Base-by-base conservation (phyloP, 2,329 filamentous ascomycete genomes). In the Colletotrichum gloeosporioides region DNA sequence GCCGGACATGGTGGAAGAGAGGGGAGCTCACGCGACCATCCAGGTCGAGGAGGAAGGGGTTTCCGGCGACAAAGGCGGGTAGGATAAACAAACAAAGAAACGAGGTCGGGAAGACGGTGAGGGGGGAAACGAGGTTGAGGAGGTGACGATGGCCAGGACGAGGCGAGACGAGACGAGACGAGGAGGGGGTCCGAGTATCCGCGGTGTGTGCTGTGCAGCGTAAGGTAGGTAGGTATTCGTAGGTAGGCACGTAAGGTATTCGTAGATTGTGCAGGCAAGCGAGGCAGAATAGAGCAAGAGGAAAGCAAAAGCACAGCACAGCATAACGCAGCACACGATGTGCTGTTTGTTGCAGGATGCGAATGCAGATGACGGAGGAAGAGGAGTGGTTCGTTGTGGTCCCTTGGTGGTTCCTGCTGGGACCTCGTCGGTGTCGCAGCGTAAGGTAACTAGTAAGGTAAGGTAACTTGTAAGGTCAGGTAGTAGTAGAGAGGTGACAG, bases 1-100 rank as follows among this genome's bases (percentile, higher is more conserved):
- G 85, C 91, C 91, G 81, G 95, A 94, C 95, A 98, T 98, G 85
- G 81, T 77, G 76, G 55, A 74, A n/a, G 69, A 76, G 76, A 36
- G n/a, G 76, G 29, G 59, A 18, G 29, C 32, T 65, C 73, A 78
- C 44, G 75, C 71, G 71, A 59, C 59, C 77, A 78, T 78, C 64
- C 72, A 76, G 31, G 44, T 53, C 44, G 44, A 22, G 44, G 18
- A 71, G 61, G 72, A 34, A 71, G 63, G 62, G 68, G 39, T 49
- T 68, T 13, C 18, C 36, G 62, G 53, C 59, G 73, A 73, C 22
- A 49, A 44, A 27, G 36, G 59, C 22, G 27, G 59, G 59, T 18
- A 66, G 36, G 44, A 63, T 55, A 27, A 68, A 77, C 76, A 79
- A 77, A 86, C 22, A 64, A 64, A 32, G 59, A 62, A 62, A 62